Evolutionary conservation across 2,329 filamentous ascomycete species (phyloP).

Genomic region (Diplocarpon rosae): DNA sequence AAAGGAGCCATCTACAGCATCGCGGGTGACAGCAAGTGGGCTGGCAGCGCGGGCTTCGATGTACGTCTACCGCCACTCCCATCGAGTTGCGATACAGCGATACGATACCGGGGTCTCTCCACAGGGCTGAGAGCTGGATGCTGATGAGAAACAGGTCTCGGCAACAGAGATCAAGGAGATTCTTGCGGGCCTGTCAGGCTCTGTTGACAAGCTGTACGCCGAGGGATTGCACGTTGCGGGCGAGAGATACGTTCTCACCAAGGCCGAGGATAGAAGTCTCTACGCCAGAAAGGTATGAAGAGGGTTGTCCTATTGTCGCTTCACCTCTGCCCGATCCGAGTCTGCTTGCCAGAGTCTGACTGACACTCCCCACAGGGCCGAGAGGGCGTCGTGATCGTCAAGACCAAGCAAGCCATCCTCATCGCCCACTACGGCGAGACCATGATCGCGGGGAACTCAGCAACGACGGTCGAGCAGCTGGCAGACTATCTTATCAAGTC

Average conservation of each 20-base stretch:
- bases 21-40: slow-evolving; percentile 75
- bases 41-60: slow-evolving; percentile 53
- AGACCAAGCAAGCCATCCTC: slow-evolving; percentile 82
- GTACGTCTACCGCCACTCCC: slow-evolving; percentile 18
- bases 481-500: slow-evolving; percentile 72
- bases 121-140: not conserved
- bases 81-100: not conserved
- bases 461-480: slow-evolving; percentile 69
- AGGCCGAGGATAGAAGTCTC: slow-evolving; percentile 64
- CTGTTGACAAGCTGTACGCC: slow-evolving; percentile 51
- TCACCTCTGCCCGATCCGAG: not conserved
- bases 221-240: slow-evolving; percentile 68
- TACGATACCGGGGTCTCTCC: not conserved
- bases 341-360: not conserved
- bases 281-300: slow-evolving; percentile 70
- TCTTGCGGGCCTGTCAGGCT: slow-evolving; percentile 38
- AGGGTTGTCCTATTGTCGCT: not conserved
- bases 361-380: slow-evolving; percentile 45
- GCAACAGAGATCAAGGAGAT: slow-evolving; percentile 50
- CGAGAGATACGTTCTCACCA: slow-evolving; percentile 68
- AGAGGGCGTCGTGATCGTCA: slow-evolving; percentile 70
- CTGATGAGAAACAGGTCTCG: slow-evolving; percentile 36
- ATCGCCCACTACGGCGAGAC: slow-evolving; percentile 74
- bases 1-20: slow-evolving; percentile 75
- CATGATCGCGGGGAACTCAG: slow-evolving; percentile 63